A percentile compares a stretch with the other conserved stretches of the same genome.
Evolutionary conservation across 331 rosid species (phyloP).

Genomic region (Malus hybrid): DNA sequence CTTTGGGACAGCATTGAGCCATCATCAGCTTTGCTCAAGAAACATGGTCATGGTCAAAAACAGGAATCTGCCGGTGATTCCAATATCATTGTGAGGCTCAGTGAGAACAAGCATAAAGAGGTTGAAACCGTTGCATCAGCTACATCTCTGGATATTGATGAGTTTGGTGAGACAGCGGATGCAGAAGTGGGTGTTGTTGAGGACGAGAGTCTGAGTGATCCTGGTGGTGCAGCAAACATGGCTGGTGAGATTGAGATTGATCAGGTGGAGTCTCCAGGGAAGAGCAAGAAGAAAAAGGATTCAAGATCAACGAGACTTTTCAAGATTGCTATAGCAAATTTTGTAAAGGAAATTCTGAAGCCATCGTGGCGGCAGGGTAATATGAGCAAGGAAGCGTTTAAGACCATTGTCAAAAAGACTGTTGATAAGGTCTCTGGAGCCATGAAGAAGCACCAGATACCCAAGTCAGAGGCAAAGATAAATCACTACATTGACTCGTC

Average conservation of each 20-base stretch:
- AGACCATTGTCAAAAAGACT: slow-evolving; percentile 95
- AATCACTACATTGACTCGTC: slow-evolving; percentile 83
- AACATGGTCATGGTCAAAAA: slow-evolving; percentile 40
- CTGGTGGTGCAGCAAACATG: slow-evolving; percentile 32
- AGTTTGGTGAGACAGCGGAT: slow-evolving; percentile 87
- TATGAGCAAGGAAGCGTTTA: slow-evolving; percentile 98
- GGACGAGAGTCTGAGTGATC: slow-evolving; percentile 59
- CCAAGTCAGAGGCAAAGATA: slow-evolving; percentile 87
- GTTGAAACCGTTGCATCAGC: slow-evolving; percentile 67
- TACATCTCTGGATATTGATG: slow-evolving; percentile 68
- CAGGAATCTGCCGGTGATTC: slow-evolving; percentile 52
- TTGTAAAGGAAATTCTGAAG: slow-evolving; percentile 88
- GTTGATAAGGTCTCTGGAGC: slow-evolving; percentile 99
- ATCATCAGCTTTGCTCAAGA: slow-evolving; percentile 40
- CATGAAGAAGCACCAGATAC: slow-evolving; percentile 84
- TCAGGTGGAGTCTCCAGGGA: slow-evolving; percentile 65
- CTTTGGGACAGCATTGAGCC: slow-evolving; percentile 84
- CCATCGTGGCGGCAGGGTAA: slow-evolving; percentile 99
- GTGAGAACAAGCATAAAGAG: slow-evolving; percentile 40
- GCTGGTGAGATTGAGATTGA: slow-evolving; percentile 64
- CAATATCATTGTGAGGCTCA: slow-evolving; percentile 36
- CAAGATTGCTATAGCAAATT: slow-evolving; percentile 82
- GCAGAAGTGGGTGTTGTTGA: slow-evolving; percentile 81
- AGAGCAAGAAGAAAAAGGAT: slow-evolving; percentile 68
- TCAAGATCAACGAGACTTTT: slow-evolving; percentile 76